Base-by-base conservation (phyloP, 352 stramenopile species). In the Peronospora destructor region DNA sequence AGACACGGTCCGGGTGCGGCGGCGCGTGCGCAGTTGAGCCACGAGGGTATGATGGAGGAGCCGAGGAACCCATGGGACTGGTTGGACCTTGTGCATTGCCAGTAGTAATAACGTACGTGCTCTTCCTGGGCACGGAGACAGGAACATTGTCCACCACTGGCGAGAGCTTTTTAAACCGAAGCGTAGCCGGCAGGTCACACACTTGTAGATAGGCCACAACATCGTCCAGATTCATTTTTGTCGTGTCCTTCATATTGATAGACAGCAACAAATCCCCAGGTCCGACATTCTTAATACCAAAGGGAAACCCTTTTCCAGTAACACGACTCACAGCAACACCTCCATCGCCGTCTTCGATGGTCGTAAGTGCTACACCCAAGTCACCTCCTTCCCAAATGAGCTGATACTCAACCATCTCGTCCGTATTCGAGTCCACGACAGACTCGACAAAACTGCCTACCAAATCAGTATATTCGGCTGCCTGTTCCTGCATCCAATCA, bases 371-470 rank as follows among this genome's bases (percentile, higher is more conserved):
- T 17, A 93, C 78, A 42, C 82, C 82, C 50, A 93, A 53, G 55
- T 93, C 82, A 28, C 82, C 82, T 29, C 82, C 82, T 49, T 93
- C 82, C 82, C 82, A 93, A 59, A 93, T 93, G 47, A 93, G 71
- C 59, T 93, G 82, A 67, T 93, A 93, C 66, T 93, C 82, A 52
- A 87, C 61, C 61, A 89, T 84, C 53, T 91, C 77, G 54, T 92
- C 82, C 49, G 79, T 91, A 38, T 88, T 76, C 42, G 69, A 71
- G 57, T 91, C 79, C 45, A 86, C 73, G 9, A 91, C 79, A 14
- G 79, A 91, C 53, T 90, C 79, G 17, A 91, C 79, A 55, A 93
- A 93, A 66, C 73, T 87, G 29, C 79, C 81, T 11, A 93, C 79
- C 38, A 93, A 61, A 58, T 93, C 79, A 26, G 71, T 64, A 55